Conservation (phyloP, 129 eudicot species). For the Saussurea involucrata region DNA sequence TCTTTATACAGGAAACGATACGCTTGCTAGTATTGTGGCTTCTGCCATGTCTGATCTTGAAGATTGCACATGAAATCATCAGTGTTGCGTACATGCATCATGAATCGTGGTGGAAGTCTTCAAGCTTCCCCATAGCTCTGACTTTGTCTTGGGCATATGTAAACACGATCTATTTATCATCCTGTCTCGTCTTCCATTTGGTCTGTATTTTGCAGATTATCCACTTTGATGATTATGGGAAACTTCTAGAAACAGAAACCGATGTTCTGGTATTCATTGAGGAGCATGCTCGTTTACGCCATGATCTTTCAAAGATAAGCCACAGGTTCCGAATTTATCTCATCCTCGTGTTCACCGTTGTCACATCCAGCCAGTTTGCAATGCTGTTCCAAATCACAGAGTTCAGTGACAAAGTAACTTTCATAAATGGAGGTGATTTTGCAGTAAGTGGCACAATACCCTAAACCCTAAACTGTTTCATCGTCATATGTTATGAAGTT, state of each 20-base stretch:
- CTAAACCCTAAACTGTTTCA: background rate
- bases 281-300: constrained; percentile 65
- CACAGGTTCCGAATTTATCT: constrained; percentile 80
- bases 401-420: constrained; percentile 48
- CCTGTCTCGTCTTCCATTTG: constrained; percentile 68
- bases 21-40: constrained; percentile 58
- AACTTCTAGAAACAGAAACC: constrained; percentile 63
- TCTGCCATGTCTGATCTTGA: constrained; percentile 62
- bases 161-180: constrained; percentile 49
- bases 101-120: constrained; percentile 61
- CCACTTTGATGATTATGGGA: constrained; percentile 77
- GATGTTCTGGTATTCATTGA: constrained; percentile 53
- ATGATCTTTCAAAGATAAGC: constrained; percentile 76
- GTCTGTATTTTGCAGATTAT: constrained; percentile 73
- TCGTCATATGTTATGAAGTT: background rate
- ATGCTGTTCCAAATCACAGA: constrained; percentile 60
- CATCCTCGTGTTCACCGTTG: constrained; percentile 56
- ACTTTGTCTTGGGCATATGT: constrained; percentile 62
- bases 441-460: constrained; percentile 52
- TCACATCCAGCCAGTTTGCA: constrained; percentile 67
- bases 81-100: constrained; percentile 48
- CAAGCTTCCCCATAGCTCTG: constrained; percentile 34
- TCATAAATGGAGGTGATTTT: constrained; percentile 76
- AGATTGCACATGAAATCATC: constrained; percentile 59
- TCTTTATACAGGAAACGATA: constrained; percentile 43